These are phyloP conservation scores for Beta vulgaris DNA, from an alignment of 148 eudicot genomes.

Conservation along the genomic window DNA sequence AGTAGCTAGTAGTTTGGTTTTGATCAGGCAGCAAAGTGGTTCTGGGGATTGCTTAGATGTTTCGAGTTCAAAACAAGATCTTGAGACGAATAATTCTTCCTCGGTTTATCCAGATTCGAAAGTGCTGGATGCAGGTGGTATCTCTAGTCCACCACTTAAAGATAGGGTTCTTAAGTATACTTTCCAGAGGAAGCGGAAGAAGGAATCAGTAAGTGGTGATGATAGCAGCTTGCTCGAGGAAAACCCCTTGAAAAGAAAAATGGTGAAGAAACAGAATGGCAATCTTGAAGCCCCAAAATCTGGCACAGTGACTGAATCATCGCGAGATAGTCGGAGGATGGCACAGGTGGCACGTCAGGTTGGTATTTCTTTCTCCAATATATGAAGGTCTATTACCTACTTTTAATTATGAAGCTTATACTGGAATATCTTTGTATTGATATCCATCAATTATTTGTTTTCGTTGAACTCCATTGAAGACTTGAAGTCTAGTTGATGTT, in stretches of 20 bases:
- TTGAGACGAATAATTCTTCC: conserved; percentile 26
- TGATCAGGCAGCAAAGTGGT: conserved; percentile 26
- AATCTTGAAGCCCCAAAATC: conserved; percentile 30
- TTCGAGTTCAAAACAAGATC: conserved; percentile 22
- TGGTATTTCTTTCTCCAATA: conserved; percentile 26
- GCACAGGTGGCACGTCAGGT: conserved; percentile 83
- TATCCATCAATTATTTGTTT: not conserved
- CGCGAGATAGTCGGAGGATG: conserved; percentile 47
- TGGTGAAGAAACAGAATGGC: conserved; percentile 34
- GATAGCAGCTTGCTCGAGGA: conserved; percentile 31
- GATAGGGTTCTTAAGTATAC: conserved; percentile 49
- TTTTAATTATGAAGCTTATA: not conserved
- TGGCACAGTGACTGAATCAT: conserved; percentile 37
- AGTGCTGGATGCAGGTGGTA: conserved; percentile 18
- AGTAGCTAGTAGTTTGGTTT: conserved; percentile 24
- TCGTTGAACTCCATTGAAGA: not conserved
- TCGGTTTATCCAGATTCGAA: conserved; percentile 23
- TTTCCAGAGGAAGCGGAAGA: conserved; percentile 40
- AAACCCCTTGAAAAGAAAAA: conserved; percentile 23
- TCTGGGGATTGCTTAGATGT: conserved; percentile 21
- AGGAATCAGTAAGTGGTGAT: conserved; percentile 24
- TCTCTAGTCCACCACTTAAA: conserved; percentile 33
- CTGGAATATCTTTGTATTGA: not conserved
- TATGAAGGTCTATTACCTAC: not conserved
- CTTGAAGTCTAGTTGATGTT: not conserved